Percentiles rank a stretch among this genome's conserved stretches.
Evolutionary conservation across 768 basidiomycete species (phyloP).

Genomic region (Trametes elegans): DNA sequence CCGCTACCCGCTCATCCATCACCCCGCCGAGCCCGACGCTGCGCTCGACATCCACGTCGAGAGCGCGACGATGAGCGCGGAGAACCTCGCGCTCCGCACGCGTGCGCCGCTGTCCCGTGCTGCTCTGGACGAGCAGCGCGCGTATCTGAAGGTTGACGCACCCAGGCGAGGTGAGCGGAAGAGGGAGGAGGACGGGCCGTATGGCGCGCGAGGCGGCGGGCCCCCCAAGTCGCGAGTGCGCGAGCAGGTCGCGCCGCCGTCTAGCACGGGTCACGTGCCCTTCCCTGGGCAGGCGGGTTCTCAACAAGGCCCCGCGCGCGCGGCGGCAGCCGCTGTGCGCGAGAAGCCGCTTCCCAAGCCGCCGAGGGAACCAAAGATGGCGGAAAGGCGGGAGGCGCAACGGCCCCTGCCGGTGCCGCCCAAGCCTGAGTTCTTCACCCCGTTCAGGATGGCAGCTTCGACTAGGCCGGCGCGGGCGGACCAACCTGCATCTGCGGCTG

Average conservation of each 20-base stretch:
- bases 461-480: too few relatives aligned
- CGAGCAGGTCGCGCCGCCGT: conserved; percentile 1
- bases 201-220: conserved; percentile 9
- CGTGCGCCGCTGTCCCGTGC: too few relatives aligned
- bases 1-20: conserved; percentile 8
- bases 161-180: not conserved
- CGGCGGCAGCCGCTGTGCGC: not conserved
- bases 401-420: not conserved
- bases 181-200: conserved; percentile 13
- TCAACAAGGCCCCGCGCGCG: too few relatives aligned
- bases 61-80: not conserved
- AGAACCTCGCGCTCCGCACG: too few relatives aligned
- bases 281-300: not conserved
- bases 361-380: not conserved
- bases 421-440: not conserved
- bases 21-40: not conserved
- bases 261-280: not conserved
- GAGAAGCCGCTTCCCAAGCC: conserved; percentile 9
- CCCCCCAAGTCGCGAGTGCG: not conserved
- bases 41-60: not conserved
- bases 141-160: not conserved
- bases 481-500: too few relatives aligned
- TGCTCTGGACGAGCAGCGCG: not conserved
- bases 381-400: not conserved
- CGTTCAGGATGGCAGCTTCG: not conserved